Conservation (phyloP, 2,329 filamentous ascomycete genomes). For the Botryotinia calthae region DNA sequence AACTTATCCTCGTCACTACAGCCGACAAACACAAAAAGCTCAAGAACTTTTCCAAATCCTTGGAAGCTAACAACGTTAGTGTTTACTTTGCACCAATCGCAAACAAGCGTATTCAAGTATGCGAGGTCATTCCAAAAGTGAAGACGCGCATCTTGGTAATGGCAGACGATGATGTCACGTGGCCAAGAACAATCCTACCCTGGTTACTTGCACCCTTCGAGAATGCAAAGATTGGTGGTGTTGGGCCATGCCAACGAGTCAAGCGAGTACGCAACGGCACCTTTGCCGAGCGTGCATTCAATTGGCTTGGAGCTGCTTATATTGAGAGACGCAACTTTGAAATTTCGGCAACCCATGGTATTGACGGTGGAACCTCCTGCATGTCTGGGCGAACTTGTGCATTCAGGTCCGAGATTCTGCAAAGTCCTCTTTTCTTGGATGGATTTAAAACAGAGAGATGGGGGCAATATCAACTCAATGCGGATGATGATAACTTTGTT, state of each 20-base stretch:
- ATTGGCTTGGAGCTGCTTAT: conserved; percentile 88
- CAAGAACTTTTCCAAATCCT: conserved; percentile 61
- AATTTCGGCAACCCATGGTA: conserved; percentile 90
- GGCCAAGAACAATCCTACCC: conserved; percentile 79
- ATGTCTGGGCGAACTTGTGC: conserved; percentile 93
- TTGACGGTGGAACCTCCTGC: conserved; percentile 94
- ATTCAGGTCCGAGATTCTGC: conserved; percentile 84
- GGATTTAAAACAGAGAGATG: conserved; percentile 91
- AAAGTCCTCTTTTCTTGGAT: conserved; percentile 79
- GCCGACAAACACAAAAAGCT: conserved; percentile 72
- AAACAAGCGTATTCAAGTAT: conserved; percentile 94
- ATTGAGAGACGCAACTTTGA: conserved; percentile 95
- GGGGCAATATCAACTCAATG: conserved; percentile 85
- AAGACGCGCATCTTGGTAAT: conserved; percentile 83
- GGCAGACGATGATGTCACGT: conserved; percentile 93
- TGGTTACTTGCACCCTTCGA: conserved; percentile 96
- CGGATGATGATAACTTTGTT: conserved; percentile 97
- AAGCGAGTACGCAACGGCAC: conserved; percentile 61
- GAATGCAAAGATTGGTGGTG: conserved; percentile 77
- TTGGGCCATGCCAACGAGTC: conserved; percentile 87
- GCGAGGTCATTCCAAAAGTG: conserved; percentile 83
- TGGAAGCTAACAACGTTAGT: conserved; percentile 60
- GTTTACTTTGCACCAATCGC: conserved; percentile 79
- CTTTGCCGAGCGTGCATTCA: conserved; percentile 66
- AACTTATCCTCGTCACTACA: conserved; percentile 85